Conservation (phyloP, 148 eudicot species). For the Cornus florida region DNA sequence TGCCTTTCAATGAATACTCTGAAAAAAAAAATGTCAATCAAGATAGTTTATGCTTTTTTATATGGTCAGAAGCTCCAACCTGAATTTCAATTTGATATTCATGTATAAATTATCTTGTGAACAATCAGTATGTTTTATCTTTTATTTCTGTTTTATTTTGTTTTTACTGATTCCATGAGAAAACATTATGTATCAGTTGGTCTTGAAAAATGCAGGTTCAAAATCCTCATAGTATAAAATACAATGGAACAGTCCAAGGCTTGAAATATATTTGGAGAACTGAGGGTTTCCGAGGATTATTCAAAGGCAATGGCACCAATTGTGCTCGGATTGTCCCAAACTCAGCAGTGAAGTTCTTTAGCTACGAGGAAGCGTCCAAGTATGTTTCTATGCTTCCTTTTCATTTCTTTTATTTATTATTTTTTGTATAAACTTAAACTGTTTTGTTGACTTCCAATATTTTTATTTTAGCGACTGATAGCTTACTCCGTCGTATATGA, state of each 20-base stretch:
- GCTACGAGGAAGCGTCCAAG: conserved; percentile 94
- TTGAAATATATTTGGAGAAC: conserved; percentile 89
- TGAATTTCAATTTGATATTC: too few species aligned
- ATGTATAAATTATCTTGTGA: too few species aligned
- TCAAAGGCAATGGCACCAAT: conserved; percentile 93
- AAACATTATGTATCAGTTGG: conserved; percentile 8
- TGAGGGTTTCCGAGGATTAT: conserved; percentile 85
- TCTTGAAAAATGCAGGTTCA: conserved; percentile 61
- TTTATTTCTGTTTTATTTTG: neutral
- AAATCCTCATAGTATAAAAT: conserved; percentile 81
- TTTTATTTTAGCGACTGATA: neutral
- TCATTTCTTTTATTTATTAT: neutral
- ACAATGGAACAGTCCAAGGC: conserved; percentile 82
- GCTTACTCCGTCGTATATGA: neutral
- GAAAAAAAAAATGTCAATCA: too few species aligned
- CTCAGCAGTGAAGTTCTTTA: conserved; percentile 91
- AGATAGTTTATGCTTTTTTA: too few species aligned
- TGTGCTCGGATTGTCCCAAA: conserved; percentile 97
- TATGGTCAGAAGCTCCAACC: too few species aligned
- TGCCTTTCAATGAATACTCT: too few species aligned
- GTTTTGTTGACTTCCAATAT: neutral
- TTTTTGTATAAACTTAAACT: neutral
- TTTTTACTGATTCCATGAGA: neutral
- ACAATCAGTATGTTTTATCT: too few species aligned
- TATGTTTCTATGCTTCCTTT: conserved; percentile 28